Base-by-base conservation (phyloP, 768 basidiomycete genomes). In the Auricularia sp. region DNA sequence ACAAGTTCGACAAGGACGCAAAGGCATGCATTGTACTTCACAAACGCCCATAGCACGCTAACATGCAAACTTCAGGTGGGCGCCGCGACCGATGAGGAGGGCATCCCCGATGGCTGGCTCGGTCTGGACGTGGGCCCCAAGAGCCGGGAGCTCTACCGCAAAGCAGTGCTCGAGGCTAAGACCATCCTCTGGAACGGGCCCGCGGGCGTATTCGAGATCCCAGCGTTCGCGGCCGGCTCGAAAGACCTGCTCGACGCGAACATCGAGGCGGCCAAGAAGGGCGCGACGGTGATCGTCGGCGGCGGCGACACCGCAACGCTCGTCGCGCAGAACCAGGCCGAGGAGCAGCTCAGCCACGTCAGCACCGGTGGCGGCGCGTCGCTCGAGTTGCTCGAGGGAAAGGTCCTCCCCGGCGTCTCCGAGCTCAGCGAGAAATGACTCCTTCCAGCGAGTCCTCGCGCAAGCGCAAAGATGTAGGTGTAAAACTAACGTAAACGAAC, bases 181-280 rank as follows among this genome's bases (percentile, higher is more conserved):
- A 99, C 96, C 44, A 93, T 98, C 72, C 85, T 99, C 62, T 99
- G 96, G 96, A 94, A 94, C 69, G 91, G 91, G 91, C 96, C 97
- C 51, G 89, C 95, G 42, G 96, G 96, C 70, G 96, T 99, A 44
- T 99, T 99, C 75, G 96, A 99, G 76, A 96, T 97, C 81, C 85
- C 91, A 44, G 85, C 85, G 21, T 99, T 99, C 71, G 88, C 94
- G 0, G 79, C 78, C 42, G 95, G 95, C 51, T 97, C 95, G 3
- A 84, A 85, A 72, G 76, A 86, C 11, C 85, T 97, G 53, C 86
- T 98, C 33, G 85, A 92, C 61, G 93, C 91, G 36, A 86, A 84
- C 71, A 83, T 96, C 70, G 87, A 93, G 70, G 95, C 95, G 34
- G 92, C 93, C 61, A 74, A 86, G 73, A 84, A 86, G 29, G 95